Conservation (phyloP, 148 eudicot species). For the Arctostaphylos glauca region DNA sequence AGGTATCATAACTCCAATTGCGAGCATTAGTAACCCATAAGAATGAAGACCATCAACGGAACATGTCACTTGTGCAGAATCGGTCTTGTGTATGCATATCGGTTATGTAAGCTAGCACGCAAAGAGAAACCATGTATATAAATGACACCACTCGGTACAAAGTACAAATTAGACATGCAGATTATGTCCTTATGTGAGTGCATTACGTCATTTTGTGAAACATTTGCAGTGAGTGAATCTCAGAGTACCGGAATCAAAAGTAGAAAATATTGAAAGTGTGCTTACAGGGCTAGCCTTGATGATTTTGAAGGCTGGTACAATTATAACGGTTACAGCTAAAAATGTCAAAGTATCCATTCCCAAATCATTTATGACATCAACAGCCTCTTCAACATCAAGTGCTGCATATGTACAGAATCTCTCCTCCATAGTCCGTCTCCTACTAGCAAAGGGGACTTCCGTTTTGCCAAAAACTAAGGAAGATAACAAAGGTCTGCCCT, state of each 20-base stretch:
- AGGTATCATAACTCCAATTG: background rate
- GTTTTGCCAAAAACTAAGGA: conserved; percentile 33
- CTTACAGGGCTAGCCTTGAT: conserved; percentile 95
- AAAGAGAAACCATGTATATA: background rate
- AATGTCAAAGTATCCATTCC: conserved; percentile 97
- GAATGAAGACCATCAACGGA: background rate
- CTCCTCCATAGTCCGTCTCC: conserved; percentile 23
- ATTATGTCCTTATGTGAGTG: background rate
- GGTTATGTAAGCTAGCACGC: background rate
- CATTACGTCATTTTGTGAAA: background rate
- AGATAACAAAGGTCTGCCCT: conserved; percentile 26
- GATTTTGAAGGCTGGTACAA: conserved; percentile 81
- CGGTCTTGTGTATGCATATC: background rate
- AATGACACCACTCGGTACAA: background rate
- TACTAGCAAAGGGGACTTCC: conserved; percentile 28
- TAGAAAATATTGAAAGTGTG: conserved; percentile 1
- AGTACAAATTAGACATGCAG: background rate
- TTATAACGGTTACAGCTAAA: conserved; percentile 80
- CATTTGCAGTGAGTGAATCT: background rate
- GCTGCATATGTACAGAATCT: conserved; percentile 48
- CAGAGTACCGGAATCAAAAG: background rate
- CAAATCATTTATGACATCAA: conserved; percentile 92
- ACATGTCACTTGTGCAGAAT: background rate
- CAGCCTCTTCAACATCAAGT: conserved; percentile 71
- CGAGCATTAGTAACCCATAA: background rate